Base-by-base conservation (phyloP, 139 green algal genomes). In the Volvox reticuliferus region DNA sequence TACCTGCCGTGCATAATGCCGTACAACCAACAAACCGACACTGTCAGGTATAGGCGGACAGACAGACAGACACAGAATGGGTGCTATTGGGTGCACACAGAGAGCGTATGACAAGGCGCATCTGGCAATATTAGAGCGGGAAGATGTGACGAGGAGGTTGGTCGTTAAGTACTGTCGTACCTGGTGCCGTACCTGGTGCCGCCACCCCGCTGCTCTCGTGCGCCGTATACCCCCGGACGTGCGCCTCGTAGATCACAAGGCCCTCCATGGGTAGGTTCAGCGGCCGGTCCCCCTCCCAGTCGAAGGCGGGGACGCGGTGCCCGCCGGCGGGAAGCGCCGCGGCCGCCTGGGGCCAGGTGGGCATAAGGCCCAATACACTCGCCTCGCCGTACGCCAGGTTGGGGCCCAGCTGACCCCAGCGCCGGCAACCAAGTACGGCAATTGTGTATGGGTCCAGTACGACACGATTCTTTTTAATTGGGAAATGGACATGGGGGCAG, bases 171-270 rank as follows among this genome's bases (percentile, higher is more conserved):
- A 55, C 44, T 73, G 65, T 12, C 65, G 65, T 73, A 73, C 12
- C 12, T 73, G 21, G 2, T 5, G 32, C 33, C 91, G 33, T 80
- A 95, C 95, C 95, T 80, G 94, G 95, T 22, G 80, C 82, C 12
- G 68, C 65, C 12, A 98, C 91, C 14, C 92, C 92, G 65, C 93
- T 96, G 36, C 93, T 94, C 0, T 86, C 26, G 94, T 99, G 91
- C 71, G 89, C 82, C 0, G 98, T 99, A 94, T 99, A 99, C n/a
- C 96, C 97, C 30, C 98, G 89, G 68, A 99, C 98, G 91, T 99
- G 97, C 94, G 98, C 97, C 95, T 99, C 98, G 91, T 99, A 99
- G 32, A 99, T 97, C 28, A 99, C 93, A 22, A 99, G 91, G 55
- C 99, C 94, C 90, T 99, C 95, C 92, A 98, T 96, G 9, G 97